Percentiles rank a stretch among this genome's conserved stretches.
These are phyloP conservation scores for Ottelia alismoides DNA, from an alignment of 106 monocot genomes.

Conservation along the genomic window DNA sequence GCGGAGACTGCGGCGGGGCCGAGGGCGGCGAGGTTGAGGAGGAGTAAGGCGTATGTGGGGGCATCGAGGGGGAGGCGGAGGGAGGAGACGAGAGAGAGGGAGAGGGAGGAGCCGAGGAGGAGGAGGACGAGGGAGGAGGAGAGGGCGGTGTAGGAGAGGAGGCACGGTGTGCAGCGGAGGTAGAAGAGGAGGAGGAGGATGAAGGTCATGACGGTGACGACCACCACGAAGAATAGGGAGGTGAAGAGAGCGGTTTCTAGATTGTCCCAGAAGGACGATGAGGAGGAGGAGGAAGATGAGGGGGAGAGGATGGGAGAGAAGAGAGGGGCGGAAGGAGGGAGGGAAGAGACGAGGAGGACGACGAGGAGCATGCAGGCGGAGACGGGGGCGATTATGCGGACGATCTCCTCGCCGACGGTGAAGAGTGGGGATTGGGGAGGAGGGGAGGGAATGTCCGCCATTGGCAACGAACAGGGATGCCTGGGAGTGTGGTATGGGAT, in stretches of 20 bases:
- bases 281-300: slow-evolving; percentile 3
- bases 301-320: too few species aligned
- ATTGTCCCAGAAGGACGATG: slow-evolving; percentile 27
- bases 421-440: slow-evolving; percentile 23
- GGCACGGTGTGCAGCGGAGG: slow-evolving; percentile 56
- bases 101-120: slow-evolving; percentile 53
- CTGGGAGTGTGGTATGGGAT: too few species aligned
- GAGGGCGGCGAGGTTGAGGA: slow-evolving; percentile 60
- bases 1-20: slow-evolving; percentile 36
- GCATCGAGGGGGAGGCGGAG: slow-evolving; percentile 39
- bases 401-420: slow-evolving; percentile 60
- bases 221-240: slow-evolving; percentile 43
- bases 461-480: too few species aligned
- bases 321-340: slow-evolving; percentile 17
- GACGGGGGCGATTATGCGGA: slow-evolving; percentile 69
- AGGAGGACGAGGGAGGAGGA: slow-evolving; percentile 59
- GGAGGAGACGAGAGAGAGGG: slow-evolving; percentile 40
- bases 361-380: slow-evolving; percentile 84
- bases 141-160: slow-evolving; percentile 64
- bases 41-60: slow-evolving; percentile 37
- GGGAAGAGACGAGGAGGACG: slow-evolving; percentile 62
- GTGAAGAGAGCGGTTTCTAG: slow-evolving; percentile 34
- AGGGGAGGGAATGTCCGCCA: neutral
- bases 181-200: slow-evolving; percentile 80
- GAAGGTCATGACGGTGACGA: slow-evolving; percentile 52